Evolutionary conservation across 2,329 filamentous ascomycete species (phyloP), one percentile per base, ranked within the genome.

Genomic region (Monosporascus sp.): DNA sequence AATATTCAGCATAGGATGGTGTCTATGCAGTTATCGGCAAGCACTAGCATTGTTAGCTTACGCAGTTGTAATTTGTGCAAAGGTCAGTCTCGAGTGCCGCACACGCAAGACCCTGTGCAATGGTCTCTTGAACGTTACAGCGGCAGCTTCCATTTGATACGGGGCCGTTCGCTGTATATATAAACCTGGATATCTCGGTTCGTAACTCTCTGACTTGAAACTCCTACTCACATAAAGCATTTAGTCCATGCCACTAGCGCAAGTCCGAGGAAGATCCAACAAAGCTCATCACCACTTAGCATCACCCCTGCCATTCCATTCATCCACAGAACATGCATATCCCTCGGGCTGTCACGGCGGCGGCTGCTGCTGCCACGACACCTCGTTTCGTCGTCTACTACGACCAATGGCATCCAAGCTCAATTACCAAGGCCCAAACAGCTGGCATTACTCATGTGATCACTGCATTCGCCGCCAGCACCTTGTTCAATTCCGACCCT

Each of bases 381-480:
- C 43, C 43, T 15, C 20, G 43, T 4, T 27, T 45, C 22, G 43
- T 24, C 15, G 24, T 45, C 14, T 45, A 45, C 43, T 45, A 45
- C 24, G 43, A 45, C 20, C 43, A 45, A n/a, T 45, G 43, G 43
- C 43, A 45, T 20, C 43, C 24, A 11, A 20, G n/a, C 20, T 25
- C 24, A 15, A 45, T 45, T 24, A 27, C 43, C 11, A 45, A 31
- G 25, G 43, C 4, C 24, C 43, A 45, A 15, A 63, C 55, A 8
- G 55, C 60, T 3, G 63, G 63, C 15, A 59, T 68, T 49, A 67
- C 65, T 3, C 65, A 68, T 53, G 63, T 67, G 20, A 52, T 67
- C 47, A 64, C 63, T 45, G 55, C 65, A 4, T 67, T 67, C 17
- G 65, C 65, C 27, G 57, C 62, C 44, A 60, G 63, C 15, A 59